Base-by-base conservation (phyloP, 441 rosid species). In the Gossypium davidsonii region DNA sequence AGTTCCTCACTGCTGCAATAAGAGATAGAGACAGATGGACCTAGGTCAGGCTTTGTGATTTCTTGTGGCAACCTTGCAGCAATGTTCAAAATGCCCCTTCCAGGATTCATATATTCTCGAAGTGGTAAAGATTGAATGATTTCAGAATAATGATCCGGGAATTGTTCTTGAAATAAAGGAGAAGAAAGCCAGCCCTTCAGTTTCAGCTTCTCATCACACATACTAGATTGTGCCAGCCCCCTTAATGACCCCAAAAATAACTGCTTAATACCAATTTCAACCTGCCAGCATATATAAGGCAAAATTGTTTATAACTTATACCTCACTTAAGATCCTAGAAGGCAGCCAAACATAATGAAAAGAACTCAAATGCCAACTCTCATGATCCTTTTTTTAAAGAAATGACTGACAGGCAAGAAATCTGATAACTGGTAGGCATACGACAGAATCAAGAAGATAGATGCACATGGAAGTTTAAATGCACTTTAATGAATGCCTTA, bases 171-270 rank as follows among this genome's bases (percentile, higher is more conserved):
- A 76, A 96, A 93, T 74, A 89, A 80, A 53, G 67, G 81, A 81
- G 99, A 85, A 65, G 97, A 87, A 79, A 96, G 90, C 97, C 97
- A 91, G 66, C 94, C 97, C 81, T 89, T 89, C 85, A 93, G 79
- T 81, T 91, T 92, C 81, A 96, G 73, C 79, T 73, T 89, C 83
- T 93, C 97, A 77, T 90, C 82, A 83, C 93, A 86, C 71, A 76
- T 85, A 78, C 83, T 86, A 26, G 88, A 81, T 73, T 86, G 87
- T 53, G 82, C 75, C 72, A 73, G 88, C 44, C 91, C 94, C 81
- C 84, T 82, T 31, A 96, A 75, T 71, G 97, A 86, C 59, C 98
- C 99, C 82, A 85, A 79, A 76, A 89, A 90, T 4, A 78, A 12
- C 76, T 96, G 98, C 74, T 79, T 85, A 28, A 89, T 74, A 65